Conservation (phyloP, 2,329 filamentous ascomycete genomes). For the Penicillium hordei region DNA sequence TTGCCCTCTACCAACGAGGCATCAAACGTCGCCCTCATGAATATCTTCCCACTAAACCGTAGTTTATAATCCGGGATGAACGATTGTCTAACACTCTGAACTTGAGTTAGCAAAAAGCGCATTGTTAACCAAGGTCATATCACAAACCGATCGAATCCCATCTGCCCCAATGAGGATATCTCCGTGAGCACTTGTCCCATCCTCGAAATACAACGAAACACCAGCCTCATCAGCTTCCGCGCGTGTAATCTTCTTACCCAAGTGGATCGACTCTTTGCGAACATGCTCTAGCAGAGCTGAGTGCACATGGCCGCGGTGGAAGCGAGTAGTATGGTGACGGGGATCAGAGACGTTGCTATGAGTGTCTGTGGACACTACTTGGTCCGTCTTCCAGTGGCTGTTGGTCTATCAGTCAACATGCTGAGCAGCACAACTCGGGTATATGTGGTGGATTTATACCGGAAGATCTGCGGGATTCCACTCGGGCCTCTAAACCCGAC, state of each 20-base stretch:
- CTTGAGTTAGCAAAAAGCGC: neutral
- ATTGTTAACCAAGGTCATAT: conserved; percentile 10
- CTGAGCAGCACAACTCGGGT: neutral
- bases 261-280: conserved; percentile 43
- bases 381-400: conserved; percentile 47
- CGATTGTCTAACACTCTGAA: conserved; percentile 33
- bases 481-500: conserved; percentile 44
- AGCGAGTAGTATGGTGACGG: conserved; percentile 47
- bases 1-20: conserved; percentile 39
- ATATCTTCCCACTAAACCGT: conserved; percentile 47
- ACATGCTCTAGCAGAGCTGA: conserved; percentile 50
- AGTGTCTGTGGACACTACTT: conserved; percentile 47
- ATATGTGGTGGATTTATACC: conserved; percentile 27
- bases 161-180: conserved; percentile 56
- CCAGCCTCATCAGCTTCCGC: conserved; percentile 36
- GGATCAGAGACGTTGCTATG: conserved; percentile 30
- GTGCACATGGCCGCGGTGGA: conserved; percentile 53
- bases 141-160: conserved; percentile 53
- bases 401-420: neutral
- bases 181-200: conserved; percentile 46
- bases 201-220: conserved; percentile 47
- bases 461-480: conserved; percentile 50
- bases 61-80: conserved; percentile 46
- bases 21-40: conserved; percentile 49
- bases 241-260: conserved; percentile 44